These are phyloP conservation scores for Fusarium pininemorale DNA, from an alignment of 2,329 filamentous ascomycete genomes.

Conservation along the genomic window DNA sequence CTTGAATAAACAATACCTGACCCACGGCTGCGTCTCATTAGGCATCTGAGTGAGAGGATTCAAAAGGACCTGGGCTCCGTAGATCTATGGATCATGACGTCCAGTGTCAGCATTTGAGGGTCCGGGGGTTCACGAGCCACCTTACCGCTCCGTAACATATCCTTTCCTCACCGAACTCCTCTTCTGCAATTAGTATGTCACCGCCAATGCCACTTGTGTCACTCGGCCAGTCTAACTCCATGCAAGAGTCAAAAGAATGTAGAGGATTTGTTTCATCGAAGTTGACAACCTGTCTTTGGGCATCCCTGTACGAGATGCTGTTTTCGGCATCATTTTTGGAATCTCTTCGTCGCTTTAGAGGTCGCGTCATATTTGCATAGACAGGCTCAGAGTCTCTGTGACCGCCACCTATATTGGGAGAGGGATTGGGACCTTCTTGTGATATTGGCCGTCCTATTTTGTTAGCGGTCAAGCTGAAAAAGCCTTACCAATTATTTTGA, in stretches of 20 bases:
- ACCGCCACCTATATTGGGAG: fast-evolving
- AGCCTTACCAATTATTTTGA: not conserved
- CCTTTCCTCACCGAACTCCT: fast-evolving
- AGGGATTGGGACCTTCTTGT: fast-evolving
- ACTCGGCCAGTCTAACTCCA: not conserved
- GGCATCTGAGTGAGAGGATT: fast-evolving
- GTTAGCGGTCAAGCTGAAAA: not conserved
- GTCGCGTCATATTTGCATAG: not conserved
- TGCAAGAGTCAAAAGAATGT: fast-evolving
- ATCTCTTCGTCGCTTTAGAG: not conserved
- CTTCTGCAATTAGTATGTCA: fast-evolving
- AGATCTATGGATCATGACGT: not conserved
- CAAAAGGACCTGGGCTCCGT: not conserved
- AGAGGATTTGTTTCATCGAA: fast-evolving
- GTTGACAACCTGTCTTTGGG: not conserved
- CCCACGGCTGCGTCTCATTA: not conserved
- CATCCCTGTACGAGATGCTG: fast-evolving
- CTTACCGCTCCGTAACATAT: slow-evolving; percentile 1
- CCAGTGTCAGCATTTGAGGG: fast-evolving
- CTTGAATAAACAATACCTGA: not conserved
- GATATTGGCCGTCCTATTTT: fast-evolving
- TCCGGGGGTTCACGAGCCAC: fast-evolving
- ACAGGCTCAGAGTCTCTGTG: fast-evolving
- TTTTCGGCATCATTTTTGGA: not conserved
- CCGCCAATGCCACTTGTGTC: fast-evolving